Evolutionary conservation across 768 basidiomycete genomes (phyloP).

Genomic region (Leccinum incarnatum): DNA sequence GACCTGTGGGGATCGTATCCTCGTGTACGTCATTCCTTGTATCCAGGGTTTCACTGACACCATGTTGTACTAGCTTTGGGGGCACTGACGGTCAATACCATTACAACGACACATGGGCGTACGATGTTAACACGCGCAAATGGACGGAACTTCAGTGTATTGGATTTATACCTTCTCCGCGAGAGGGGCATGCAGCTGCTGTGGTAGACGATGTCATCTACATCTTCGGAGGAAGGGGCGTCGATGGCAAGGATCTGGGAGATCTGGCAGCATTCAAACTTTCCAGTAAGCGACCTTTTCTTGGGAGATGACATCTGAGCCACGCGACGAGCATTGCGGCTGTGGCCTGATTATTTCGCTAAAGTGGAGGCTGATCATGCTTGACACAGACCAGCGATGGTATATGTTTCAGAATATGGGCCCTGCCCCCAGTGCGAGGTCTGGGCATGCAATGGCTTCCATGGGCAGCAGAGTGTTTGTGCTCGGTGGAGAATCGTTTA

Average conservation of each 20-base stretch:
- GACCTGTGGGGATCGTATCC: constrained; percentile 76
- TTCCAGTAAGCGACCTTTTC: constrained; percentile 63
- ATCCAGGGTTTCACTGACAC: constrained; percentile 16
- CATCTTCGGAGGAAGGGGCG: constrained; percentile 94
- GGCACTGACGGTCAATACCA: constrained; percentile 99
- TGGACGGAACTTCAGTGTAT: constrained; percentile 97
- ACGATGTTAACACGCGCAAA: constrained; percentile 70
- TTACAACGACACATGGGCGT: constrained; percentile 99
- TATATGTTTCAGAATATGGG: constrained; percentile 99
- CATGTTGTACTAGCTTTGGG: constrained; percentile 68
- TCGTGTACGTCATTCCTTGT: constrained; percentile 58
- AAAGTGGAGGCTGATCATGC: constrained; percentile 11
- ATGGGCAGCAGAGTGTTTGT: constrained; percentile 88
- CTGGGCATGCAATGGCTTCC: constrained; percentile 98
- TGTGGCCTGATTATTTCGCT: constrained; percentile 1
- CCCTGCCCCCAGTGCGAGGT: constrained; percentile 86
- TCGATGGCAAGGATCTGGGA: constrained; percentile 92
- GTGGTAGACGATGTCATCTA: constrained; percentile 98
- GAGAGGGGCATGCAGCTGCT: constrained; percentile 96
- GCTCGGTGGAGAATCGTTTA: constrained; percentile 90
- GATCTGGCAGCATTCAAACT: constrained; percentile 98
- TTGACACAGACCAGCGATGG: constrained; percentile 83
- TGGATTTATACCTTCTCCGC: constrained; percentile 91
- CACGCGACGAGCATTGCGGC: background rate
- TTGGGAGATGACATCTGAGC: background rate